Evolutionary conservation across 1,284 basidiomycete genomes (phyloP), one percentile per base, ranked within the genome.

Genomic region (Ganoderma lingzhi): DNA sequence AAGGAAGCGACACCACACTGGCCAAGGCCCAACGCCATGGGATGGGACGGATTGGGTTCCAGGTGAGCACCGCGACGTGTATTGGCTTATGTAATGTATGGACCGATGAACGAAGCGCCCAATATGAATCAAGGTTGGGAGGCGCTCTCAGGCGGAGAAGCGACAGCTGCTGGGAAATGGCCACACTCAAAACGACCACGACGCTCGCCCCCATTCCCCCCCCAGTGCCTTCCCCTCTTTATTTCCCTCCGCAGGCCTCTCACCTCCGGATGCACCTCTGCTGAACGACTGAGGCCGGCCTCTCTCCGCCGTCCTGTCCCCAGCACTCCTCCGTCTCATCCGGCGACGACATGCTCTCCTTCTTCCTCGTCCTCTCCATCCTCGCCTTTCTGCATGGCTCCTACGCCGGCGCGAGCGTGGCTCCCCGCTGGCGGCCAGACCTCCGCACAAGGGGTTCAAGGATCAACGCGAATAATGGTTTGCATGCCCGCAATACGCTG

Each of bases 331-430:
- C 30, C 48, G 10, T 55, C 41, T 59, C 59, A 63, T 35, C 30
- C 63, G 30, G 23, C 30, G 6, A 23, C 62, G 68, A 64, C 68
- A 78, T 77, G 78, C 68, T 75, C 51, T 70, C 71, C 61, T 37
- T 65, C 30, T 62, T 71, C 56, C 67, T 75, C 58, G 48, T 70
- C 23, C 68, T 73, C 66, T 63, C 69, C 56, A 53, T 75, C 48
- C 67, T 76, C 53, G 75, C 70, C 51, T 55, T 74, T 56, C 67
- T 79, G 65, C 67, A 76, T 66, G 72, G 64, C 39, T 59, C 41
- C 53, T 67, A 70, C 28, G 48, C 56, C 37, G 42, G 64, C 51
- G 61, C 44, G 19, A 28, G 60, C 55, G 51, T 70, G 41, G 44
- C 44, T 44, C 73, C 73, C 30, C 66, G 70, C 56, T 73, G 72